Evolutionary conservation across 2,329 filamentous ascomycete species (phyloP).

Genomic region (Pyrenophora graminea): DNA sequence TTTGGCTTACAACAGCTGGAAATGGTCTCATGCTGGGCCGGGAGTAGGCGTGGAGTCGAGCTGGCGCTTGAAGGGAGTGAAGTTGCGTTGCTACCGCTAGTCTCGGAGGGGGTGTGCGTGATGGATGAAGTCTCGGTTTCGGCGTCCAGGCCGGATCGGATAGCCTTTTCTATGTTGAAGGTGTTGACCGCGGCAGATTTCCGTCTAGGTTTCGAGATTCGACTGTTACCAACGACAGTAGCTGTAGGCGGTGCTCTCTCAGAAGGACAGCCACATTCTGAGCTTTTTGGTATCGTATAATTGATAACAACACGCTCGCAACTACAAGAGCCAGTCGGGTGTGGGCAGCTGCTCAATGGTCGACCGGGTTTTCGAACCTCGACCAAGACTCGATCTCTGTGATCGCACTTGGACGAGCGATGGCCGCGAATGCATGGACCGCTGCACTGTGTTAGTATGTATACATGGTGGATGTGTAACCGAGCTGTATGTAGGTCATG

Average conservation of each 20-base stretch:
- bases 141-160: slow-evolving; percentile 38
- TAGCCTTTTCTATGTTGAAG: slow-evolving; percentile 39
- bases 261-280: slow-evolving; percentile 46
- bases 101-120: slow-evolving; percentile 39
- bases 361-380: slow-evolving; percentile 73
- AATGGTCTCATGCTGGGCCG: slow-evolving; percentile 30
- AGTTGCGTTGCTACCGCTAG: slow-evolving; percentile 38
- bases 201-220: slow-evolving; percentile 41
- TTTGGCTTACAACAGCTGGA: slow-evolving; percentile 44
- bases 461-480: slow-evolving; percentile 1
- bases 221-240: slow-evolving; percentile 28
- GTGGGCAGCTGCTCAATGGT: slow-evolving; percentile 70
- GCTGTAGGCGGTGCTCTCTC: slow-evolving; percentile 32
- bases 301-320: slow-evolving; percentile 64
- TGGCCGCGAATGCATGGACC: slow-evolving; percentile 77
- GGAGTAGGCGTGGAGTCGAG: slow-evolving; percentile 42
- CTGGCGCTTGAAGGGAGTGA: slow-evolving; percentile 44
- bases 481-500: neutral
- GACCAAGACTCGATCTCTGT: slow-evolving; percentile 70
- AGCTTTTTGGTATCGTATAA: slow-evolving; percentile 50
- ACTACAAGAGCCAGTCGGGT: slow-evolving; percentile 65
- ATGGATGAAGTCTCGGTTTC: slow-evolving; percentile 41
- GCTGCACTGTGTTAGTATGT: slow-evolving; percentile 49
- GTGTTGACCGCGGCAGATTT: slow-evolving; percentile 38
- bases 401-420: slow-evolving; percentile 74